Conservation (phyloP, 1,284 basidiomycete genomes). For the Ganoderma meredithae region DNA sequence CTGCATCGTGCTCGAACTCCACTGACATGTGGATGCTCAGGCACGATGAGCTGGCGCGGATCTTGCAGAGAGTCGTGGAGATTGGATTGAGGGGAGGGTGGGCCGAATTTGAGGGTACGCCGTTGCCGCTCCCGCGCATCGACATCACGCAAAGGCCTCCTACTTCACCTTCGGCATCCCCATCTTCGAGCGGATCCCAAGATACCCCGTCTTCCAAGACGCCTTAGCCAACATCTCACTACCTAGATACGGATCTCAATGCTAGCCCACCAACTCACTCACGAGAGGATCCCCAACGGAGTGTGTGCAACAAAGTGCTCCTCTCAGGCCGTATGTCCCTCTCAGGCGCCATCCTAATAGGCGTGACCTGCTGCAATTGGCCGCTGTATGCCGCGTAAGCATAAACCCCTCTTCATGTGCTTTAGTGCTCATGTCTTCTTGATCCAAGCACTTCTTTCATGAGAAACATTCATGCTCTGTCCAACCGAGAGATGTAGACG, state of each 20-base stretch:
- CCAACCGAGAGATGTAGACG: too few relatives aligned
- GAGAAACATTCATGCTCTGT: too few relatives aligned
- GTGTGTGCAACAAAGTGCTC: not conserved
- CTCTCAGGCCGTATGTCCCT: too few relatives aligned
- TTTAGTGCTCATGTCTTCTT: too few relatives aligned
- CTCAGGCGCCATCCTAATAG: too few relatives aligned
- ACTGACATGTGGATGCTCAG: conserved; percentile 42
- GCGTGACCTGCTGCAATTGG: too few relatives aligned
- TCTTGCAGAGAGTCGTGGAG: conserved; percentile 75
- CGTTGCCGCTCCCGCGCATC: conserved; percentile 56
- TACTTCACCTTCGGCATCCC: conserved; percentile 10
- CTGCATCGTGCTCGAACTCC: not conserved
- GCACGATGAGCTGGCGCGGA: conserved; percentile 68
- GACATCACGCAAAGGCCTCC: conserved; percentile 38
- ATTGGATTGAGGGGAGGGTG: conserved; percentile 76
- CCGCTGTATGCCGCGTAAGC: too few relatives aligned
- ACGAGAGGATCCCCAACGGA: not conserved
- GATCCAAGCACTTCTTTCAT: too few relatives aligned
- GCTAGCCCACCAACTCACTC: not conserved
- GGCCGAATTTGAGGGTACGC: conserved; percentile 67
- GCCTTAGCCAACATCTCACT: not conserved
- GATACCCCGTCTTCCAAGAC: conserved; percentile 3
- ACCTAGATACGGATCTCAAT: not conserved
- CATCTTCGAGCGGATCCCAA: conserved; percentile 3
- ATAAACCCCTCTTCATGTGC: too few relatives aligned